phyloP scores from a whole-genome alignment of 2,329 filamentous ascomycete species.

The Berkeleyomyces rouxiae region DNA sequence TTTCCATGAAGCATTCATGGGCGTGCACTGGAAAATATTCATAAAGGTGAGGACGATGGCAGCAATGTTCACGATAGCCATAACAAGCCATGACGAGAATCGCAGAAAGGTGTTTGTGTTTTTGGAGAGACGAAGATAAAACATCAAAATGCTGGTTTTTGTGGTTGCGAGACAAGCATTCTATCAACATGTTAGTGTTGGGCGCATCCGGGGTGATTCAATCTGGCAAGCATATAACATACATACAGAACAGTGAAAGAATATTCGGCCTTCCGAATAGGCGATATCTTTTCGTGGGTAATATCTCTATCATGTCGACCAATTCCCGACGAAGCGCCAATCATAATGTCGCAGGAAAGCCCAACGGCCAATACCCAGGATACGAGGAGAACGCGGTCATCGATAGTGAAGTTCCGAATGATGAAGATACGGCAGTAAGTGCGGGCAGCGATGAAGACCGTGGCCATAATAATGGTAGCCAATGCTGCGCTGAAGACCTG shows the following conservation, averaged over 20 bases:
- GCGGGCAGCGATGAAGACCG: slow-evolving; percentile 58
- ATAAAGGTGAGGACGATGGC: slow-evolving; percentile 68
- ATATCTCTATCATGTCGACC: slow-evolving; percentile 52
- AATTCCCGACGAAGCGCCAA: slow-evolving; percentile 46
- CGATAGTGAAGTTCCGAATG: slow-evolving; percentile 52
- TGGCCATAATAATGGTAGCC: slow-evolving; percentile 50
- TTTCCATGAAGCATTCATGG: slow-evolving; percentile 53
- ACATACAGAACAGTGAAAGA: slow-evolving; percentile 48
- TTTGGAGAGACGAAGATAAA: slow-evolving; percentile 70
- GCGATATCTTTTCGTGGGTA: slow-evolving; percentile 26
- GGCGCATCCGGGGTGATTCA: neutral
- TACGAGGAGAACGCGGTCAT: slow-evolving; percentile 66
- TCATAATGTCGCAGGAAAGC: slow-evolving; percentile 48
- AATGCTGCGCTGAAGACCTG: slow-evolving; percentile 55
- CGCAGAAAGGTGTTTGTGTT: slow-evolving; percentile 61
- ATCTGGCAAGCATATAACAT: slow-evolving; percentile 17
- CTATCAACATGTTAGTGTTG: slow-evolving; percentile 24
- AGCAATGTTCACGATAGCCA: slow-evolving; percentile 62
- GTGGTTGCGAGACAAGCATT: slow-evolving; percentile 82
- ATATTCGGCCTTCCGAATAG: slow-evolving; percentile 44
- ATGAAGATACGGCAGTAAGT: slow-evolving; percentile 57
- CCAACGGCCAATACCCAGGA: slow-evolving; percentile 62
- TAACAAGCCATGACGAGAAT: slow-evolving; percentile 63
- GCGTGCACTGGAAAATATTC: slow-evolving; percentile 74
- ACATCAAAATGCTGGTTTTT: slow-evolving; percentile 83